Base-by-base conservation (phyloP, 2,329 filamentous ascomycete species). In the Pseudogymnoascus sp. region DNA sequence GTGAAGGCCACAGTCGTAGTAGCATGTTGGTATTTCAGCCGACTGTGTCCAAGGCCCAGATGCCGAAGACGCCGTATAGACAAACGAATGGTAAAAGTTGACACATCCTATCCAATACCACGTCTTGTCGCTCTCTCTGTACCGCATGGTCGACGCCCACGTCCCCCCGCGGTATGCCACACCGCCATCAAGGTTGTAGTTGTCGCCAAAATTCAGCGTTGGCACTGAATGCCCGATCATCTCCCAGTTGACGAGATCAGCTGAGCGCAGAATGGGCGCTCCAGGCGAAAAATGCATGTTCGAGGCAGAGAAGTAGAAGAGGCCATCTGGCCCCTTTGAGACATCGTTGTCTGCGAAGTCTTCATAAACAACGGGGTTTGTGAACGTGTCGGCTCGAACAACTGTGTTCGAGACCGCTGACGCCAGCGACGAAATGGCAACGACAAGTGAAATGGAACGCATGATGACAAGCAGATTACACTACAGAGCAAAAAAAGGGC, bases 51-150 rank as follows among this genome's bases (percentile, higher is more conserved):
- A 82, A 0, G 77, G 77, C 0, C 77, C 78, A 3, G 73, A 72
- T 5, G 74, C 73, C 4, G 72, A 71, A 1, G 71, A 54, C 0
- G 81, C 76, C 0, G 81, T 83, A 68, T 79, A 85, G 29, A 86
- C 72, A 68, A 82, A 83, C 0, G 82, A 82, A 10, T 77, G 75
- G 40, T 75, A 73, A 60, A 75, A 78, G 39, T 81, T 76, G 60
- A 82, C 74, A 66, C 83, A 85, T 1, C 82, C 83, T 4, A 83
- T 76, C 82, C 82, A 85, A 73, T 83, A 83, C 70, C 78, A 85
- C 1, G 74, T 73, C 2, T 77, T 74, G 34, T 75, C 78, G 21
- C 77, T 79, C 62, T 77, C 68, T 10, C 81, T 77, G 69, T 84
- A 83, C 1, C 78, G 74, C 63, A 85, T 72, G 0, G 78, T 78